Evolutionary conservation across 257 asterid species (phyloP).

Genomic region (Salvia splendens): DNA sequence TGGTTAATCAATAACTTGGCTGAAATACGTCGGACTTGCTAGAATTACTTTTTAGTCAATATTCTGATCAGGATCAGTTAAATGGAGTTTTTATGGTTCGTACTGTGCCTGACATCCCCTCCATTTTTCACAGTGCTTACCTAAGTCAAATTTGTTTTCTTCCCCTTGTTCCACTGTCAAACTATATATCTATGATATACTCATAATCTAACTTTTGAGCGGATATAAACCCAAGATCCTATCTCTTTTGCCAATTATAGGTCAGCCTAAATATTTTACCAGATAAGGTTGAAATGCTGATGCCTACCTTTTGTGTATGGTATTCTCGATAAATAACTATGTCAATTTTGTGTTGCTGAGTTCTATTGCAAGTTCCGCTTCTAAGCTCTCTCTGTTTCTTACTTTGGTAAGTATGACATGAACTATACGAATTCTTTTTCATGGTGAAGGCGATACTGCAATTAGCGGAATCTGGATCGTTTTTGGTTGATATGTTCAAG

Average conservation of each 20-base stretch:
- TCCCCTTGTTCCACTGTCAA: background rate
- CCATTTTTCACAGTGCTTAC: background rate
- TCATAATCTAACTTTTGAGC: background rate
- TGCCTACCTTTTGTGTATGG: constrained; percentile 1
- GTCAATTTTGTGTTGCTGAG: background rate
- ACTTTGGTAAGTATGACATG: constrained; percentile 14
- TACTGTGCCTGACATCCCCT: constrained; percentile 1
- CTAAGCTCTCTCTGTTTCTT: constrained; percentile 11
- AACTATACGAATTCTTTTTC: constrained; percentile 28
- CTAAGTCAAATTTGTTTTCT: constrained; percentile 1
- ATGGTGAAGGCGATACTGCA: constrained; percentile 75
- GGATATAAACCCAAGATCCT: constrained; percentile 8
- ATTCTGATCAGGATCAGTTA: constrained; percentile 11
- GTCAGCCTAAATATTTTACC: background rate
- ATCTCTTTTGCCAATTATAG: background rate
- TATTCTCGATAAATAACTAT: constrained; percentile 1
- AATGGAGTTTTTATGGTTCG: background rate
- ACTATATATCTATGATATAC: background rate
- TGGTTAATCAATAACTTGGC: background rate
- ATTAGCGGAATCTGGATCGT: constrained; percentile 91
- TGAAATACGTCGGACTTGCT: background rate
- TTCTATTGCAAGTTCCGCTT: background rate
- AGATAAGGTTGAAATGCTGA: background rate
- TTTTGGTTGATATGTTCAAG: constrained; percentile 90
- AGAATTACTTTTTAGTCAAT: background rate